These are phyloP conservation scores for Lolium rigidum DNA, from an alignment of 176 grass and related monocot genomes.

Conservation along the genomic window DNA sequence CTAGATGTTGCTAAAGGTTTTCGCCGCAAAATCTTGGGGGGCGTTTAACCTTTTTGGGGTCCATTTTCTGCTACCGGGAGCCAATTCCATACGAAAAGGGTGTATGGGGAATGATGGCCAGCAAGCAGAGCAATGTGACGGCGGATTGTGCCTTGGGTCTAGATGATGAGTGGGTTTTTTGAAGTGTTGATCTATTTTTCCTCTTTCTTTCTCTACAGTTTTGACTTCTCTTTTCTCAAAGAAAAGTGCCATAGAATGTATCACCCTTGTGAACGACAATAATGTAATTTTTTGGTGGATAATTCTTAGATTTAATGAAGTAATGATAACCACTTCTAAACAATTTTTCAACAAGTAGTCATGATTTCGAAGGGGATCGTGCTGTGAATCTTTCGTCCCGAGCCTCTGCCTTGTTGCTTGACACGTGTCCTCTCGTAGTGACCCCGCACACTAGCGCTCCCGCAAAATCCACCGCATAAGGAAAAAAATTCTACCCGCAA, in stretches of 20 bases:
- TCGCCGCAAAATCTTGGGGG: not conserved
- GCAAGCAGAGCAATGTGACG: constrained; percentile 41
- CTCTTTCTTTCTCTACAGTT: not conserved
- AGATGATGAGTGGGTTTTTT: constrained; percentile 24
- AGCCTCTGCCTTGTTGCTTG: no score
- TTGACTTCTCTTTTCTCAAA: not conserved
- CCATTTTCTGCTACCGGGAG: constrained; percentile 46
- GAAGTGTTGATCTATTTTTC: not conserved
- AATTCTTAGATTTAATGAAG: not conserved
- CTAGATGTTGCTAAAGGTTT: constrained; percentile 35
- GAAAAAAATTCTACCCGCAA: no score
- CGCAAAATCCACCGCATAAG: no score
- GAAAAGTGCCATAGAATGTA: not conserved
- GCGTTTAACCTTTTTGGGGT: constrained; percentile 18
- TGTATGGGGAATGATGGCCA: constrained; percentile 57
- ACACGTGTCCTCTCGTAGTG: no score
- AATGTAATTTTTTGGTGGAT: not conserved
- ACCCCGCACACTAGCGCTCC: no score
- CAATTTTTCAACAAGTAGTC: not conserved
- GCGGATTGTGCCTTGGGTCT: not conserved
- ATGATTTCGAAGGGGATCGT: not conserved
- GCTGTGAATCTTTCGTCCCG: no score
- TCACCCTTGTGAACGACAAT: not conserved
- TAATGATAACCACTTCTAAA: not conserved
- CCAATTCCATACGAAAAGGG: constrained; percentile 52